Base-by-base conservation (phyloP, 2,329 filamentous ascomycete species). In the Penicillium capsulatum region DNA sequence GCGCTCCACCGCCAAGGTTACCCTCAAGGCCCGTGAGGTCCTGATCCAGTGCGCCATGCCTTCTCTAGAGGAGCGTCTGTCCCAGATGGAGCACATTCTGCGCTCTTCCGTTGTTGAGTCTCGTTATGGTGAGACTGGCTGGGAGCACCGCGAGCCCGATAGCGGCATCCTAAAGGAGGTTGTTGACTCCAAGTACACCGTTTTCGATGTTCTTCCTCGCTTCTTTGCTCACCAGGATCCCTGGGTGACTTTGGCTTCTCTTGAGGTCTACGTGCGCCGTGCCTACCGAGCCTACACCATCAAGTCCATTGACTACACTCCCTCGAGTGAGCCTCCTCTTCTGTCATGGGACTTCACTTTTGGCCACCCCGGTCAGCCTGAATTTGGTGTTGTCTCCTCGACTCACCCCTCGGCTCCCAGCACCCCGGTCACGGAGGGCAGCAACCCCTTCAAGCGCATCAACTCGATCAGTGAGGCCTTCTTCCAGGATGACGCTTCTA, bases 1-100 rank as follows among this genome's bases (percentile, higher is more conserved):
- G 8, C 86, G 70, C 70, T 81, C 73, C 60, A 92, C 91, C 8
- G 87, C 91, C 51, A 98, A 97, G 81, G 91, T 98, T 29, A 88
- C 91, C 0, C 78, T 98, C 53, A 98, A 98, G 76, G 91, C 92
- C 31, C 86, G 92, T 62, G 92, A 98, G 72, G 84, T 97, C 36
- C 83, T 98, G 58, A 98, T 98, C 50, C 92, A 97, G 69, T 96
- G 89, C 63, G 90, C 92, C 38, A 79, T 98, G 64, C 92, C 92
- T 13, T 98, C 92, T 3, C 75, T 98, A 14, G 92, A 97, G 67
- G 92, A 98, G 76, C 84, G 92, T 54, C 86, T 86, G 17, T 79
- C 84, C 5, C 92, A 98, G 72, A 96, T 98, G 91, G 92, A 97
- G 74, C 91, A 97, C 68, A 98, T 98, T 51, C 76, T 98, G 39